Evolutionary conservation across 2,329 filamentous ascomycete species (phyloP).

Genomic region (Amauroascus niger): DNA sequence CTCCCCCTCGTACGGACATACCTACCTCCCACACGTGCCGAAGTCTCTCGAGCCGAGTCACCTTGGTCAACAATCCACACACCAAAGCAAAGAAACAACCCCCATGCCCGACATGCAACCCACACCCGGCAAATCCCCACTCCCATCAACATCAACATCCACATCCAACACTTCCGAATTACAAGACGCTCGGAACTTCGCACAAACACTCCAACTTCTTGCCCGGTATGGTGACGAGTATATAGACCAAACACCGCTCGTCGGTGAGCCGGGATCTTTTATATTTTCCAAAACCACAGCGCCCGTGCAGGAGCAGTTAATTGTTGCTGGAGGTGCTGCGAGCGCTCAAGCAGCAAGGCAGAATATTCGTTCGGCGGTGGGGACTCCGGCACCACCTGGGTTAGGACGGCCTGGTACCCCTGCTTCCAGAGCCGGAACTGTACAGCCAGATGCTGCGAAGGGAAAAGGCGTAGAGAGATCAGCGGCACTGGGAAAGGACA

Average conservation of each 20-base stretch:
- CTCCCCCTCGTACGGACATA: constrained; percentile 50
- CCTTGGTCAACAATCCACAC: constrained; percentile 30
- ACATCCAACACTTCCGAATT: constrained; percentile 12
- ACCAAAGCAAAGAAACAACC: constrained; percentile 40
- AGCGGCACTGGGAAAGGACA: constrained; percentile 21
- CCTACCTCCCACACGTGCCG: constrained; percentile 45
- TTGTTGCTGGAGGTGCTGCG: background rate
- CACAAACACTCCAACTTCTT: constrained; percentile 43
- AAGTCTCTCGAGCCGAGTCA: constrained; percentile 31
- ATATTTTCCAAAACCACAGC: constrained; percentile 39
- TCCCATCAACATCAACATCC: constrained; percentile 18
- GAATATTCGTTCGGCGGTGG: constrained; percentile 4
- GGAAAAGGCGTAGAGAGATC: background rate
- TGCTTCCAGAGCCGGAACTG: constrained; percentile 6
- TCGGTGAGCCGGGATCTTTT: constrained; percentile 55
- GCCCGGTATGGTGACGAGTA: constrained; percentile 50
- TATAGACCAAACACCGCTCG: constrained; percentile 54
- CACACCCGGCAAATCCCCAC: constrained; percentile 21
- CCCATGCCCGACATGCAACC: constrained; percentile 36
- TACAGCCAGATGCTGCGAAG: background rate
- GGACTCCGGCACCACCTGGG: constrained; percentile 14
- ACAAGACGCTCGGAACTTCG: constrained; percentile 35
- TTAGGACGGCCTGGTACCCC: constrained; percentile 12
- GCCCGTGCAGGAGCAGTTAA: constrained; percentile 8
- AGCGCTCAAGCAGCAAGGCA: background rate